Evolutionary conservation across 768 basidiomycete genomes (phyloP), one percentile per base, ranked within the genome.

Genomic region (Russula foetens): DNA sequence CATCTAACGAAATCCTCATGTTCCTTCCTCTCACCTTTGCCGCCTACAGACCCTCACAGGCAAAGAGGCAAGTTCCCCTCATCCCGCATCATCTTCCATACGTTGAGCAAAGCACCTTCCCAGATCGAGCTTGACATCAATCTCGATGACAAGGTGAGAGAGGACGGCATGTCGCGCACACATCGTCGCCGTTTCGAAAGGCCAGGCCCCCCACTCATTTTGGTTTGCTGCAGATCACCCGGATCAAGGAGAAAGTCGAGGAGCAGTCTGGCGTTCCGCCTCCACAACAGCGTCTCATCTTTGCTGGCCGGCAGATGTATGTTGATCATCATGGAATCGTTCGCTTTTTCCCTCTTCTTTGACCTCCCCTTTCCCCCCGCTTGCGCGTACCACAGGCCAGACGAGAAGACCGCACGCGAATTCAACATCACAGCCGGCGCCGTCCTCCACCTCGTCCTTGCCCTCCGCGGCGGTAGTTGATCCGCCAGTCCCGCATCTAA

Each of bases 261-360:
- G 95, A 98, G 77, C 95, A 98, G 75, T 94, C 93, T 7, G 96
- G 96, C 65, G 96, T 98, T 44, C 96, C 96, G 24, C 96, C 96
- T 62, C 90, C 80, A 45, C 96, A 98, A 73, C 96, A 98, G 73
- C 84, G 96, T 59, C 74, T 98, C 69, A 98, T 98, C 71, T 97
- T 87, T 72, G 75, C 83, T 69, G 96, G 96, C 35, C 84, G 94
- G 69, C 95, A 97, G 71, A 86, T 98, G 96, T 98, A 73, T 74
- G 83, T 76, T 43, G 60, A 26, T 56, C 56, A 45, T 48, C 29
- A 17, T 41, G 46, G 41, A 33, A 23, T 12, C 38, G 46, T 38
- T 21, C 12, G 55, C 53, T 53, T 41, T 44, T 26, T 33, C 44
- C 53, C 53, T 6, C 53, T 6, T 26, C 54, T n/a, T 26, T 46